Conservation (phyloP, 129 eudicot species). For the Flaveria sonorensis region DNA sequence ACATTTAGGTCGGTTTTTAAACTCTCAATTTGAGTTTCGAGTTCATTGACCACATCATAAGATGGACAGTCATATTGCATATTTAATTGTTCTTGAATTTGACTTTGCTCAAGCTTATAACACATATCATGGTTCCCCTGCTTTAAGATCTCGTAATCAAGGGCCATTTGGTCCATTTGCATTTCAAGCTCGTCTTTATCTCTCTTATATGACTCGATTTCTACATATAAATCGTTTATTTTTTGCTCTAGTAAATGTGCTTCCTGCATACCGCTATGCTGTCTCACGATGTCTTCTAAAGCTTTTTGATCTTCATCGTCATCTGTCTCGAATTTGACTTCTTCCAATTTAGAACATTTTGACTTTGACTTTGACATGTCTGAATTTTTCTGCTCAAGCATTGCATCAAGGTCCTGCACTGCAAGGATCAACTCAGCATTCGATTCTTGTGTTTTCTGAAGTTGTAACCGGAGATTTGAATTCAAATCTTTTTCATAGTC, state of each 20-base stretch:
- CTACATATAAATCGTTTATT: slow-evolving; percentile 67
- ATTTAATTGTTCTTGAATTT: slow-evolving; percentile 78
- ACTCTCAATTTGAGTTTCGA: slow-evolving; percentile 53
- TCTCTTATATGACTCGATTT: slow-evolving; percentile 69
- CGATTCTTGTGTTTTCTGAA: slow-evolving; percentile 87
- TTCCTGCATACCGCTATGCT: slow-evolving; percentile 67
- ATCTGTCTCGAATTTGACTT: slow-evolving; percentile 38
- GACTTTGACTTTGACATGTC: slow-evolving; percentile 40
- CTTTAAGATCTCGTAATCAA: slow-evolving; percentile 92
- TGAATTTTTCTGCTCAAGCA: slow-evolving; percentile 60
- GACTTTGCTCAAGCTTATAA: slow-evolving; percentile 70
- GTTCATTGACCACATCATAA: slow-evolving; percentile 49
- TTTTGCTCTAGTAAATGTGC: slow-evolving; percentile 68
- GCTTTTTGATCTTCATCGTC: slow-evolving; percentile 88
- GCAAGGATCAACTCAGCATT: slow-evolving; percentile 88
- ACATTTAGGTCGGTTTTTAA: slow-evolving; percentile 48
- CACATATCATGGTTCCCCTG: slow-evolving; percentile 85
- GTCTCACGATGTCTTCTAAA: slow-evolving; percentile 75
- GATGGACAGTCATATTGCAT: slow-evolving; percentile 76
- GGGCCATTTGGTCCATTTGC: slow-evolving; percentile 96
- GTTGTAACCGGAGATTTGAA: slow-evolving; percentile 74
- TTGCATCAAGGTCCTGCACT: slow-evolving; percentile 81
- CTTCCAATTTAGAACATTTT: slow-evolving; percentile 30
- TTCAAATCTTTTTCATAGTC: slow-evolving; percentile 64
- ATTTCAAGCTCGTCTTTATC: slow-evolving; percentile 86